Evolutionary conservation across 257 asterid species (phyloP), one percentile per base, ranked within the genome.

Genomic region (Solanum raphanifolium): DNA sequence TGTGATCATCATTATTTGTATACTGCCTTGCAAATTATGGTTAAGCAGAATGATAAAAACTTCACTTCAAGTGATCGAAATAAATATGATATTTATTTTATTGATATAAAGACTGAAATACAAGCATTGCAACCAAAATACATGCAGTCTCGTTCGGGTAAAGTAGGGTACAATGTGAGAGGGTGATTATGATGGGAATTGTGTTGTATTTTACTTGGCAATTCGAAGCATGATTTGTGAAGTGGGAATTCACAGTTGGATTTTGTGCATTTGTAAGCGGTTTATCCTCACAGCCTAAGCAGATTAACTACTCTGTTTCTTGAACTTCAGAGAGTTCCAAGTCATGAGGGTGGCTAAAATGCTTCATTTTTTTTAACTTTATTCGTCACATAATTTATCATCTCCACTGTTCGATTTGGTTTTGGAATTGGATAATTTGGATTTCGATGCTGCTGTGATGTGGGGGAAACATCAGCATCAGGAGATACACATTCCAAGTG

Each of bases 151-250:
- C 66, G 25, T 43, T 79, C 66, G 85, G 90, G 87, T 46, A 90
- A 60, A 75, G 73, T 27, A 83, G 87, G 86, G 83, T 87, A 16
- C 34, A 79, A 27, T 27, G 38, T 79, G 38, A 90, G 90, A 27
- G 87, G 35, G 86, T 90, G 90, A 31, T 78, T 34, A 5, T 48
- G 87, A 69, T 88, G 92, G 3, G 90, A 36, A 43, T 46, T 41
- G 13, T 72, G 72, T 6, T 55, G 73, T 36, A 76, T 11, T 9
- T 84, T 39, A 41, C 60, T 88, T 60, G 92, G 88, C 6, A 83
- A 76, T 1, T 90, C 89, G 29, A 62, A 86, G 35, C 92, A 90
- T 62, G 84, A 88, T 31, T 88, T 86, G 86, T 90, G 90, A 27
- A 90, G 86, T 87, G 25, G 38, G 75, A 83, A 90, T 4, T 84